Percentiles rank a stretch among this genome's conserved stretches.
Conservation (phyloP, 495 filamentous ascomycete genomes). For the Tuber microsphaerosporum region DNA sequence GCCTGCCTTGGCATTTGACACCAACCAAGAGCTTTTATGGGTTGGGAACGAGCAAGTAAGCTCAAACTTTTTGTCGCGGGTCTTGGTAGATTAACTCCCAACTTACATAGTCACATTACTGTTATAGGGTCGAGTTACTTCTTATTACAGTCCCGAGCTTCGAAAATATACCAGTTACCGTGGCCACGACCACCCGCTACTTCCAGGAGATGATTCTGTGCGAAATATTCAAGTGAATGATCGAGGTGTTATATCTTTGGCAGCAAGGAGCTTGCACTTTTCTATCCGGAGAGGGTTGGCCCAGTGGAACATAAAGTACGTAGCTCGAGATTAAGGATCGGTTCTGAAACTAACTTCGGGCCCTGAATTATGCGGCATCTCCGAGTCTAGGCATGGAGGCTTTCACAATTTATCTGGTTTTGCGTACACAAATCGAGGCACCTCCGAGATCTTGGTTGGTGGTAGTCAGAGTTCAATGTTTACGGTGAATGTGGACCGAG, state of each 20-base stretch:
- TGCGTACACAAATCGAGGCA: slow-evolving; percentile 81
- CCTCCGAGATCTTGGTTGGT: slow-evolving; percentile 73
- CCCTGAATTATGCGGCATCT: neutral
- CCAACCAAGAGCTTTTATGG: slow-evolving; percentile 82
- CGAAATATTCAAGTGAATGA: slow-evolving; percentile 50
- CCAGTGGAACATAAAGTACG: slow-evolving; percentile 70
- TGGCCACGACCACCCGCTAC: slow-evolving; percentile 30
- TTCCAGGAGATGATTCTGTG: slow-evolving; percentile 32
- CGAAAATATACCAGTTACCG: slow-evolving; percentile 55
- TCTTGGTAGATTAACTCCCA: neutral
- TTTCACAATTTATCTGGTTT: slow-evolving; percentile 85
- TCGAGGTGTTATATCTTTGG: slow-evolving; percentile 38
- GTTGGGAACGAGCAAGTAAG: slow-evolving; percentile 79
- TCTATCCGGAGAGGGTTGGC: slow-evolving; percentile 68
- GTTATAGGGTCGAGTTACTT: slow-evolving; percentile 68
- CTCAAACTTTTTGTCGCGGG: neutral
- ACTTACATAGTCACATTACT: neutral
- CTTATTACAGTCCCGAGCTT: slow-evolving; percentile 75
- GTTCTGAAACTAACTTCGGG: neutral
- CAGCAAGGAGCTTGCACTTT: slow-evolving; percentile 59
- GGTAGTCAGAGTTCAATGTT: slow-evolving; percentile 84
- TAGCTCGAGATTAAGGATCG: slow-evolving; percentile 7
- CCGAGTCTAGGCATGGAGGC: slow-evolving; percentile 52
- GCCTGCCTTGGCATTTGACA: slow-evolving; percentile 66
- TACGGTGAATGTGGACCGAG: slow-evolving; percentile 80